Conservation (phyloP, 129 eudicot species). For the Logfia minima region DNA sequence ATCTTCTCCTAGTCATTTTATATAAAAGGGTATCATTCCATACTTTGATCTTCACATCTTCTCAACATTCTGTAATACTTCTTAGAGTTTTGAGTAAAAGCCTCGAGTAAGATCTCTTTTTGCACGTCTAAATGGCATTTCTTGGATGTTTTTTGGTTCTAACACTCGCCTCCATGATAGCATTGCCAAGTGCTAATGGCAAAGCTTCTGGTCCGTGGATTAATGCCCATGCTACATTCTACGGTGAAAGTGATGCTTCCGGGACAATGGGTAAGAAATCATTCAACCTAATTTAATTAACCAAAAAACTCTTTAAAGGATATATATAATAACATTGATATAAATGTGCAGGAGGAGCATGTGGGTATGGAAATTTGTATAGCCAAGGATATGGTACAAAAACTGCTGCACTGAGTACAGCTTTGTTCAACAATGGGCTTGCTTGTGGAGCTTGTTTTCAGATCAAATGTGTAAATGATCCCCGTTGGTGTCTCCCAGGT, state of each 20-base stretch:
- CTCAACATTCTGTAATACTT: conserved; percentile 17
- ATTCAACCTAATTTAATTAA: neutral
- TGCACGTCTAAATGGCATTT: conserved; percentile 31
- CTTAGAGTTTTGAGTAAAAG: neutral
- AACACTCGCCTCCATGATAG: conserved; percentile 17
- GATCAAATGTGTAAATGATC: conserved; percentile 55
- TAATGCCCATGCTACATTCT: conserved; percentile 40
- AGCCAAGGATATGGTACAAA: conserved; percentile 68
- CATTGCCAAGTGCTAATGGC: conserved; percentile 28
- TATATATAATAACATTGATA: neutral
- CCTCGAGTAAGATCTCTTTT: conserved; percentile 10
- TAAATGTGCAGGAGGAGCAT: conserved; percentile 50
- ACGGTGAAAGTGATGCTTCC: conserved; percentile 37
- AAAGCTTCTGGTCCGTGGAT: conserved; percentile 21
- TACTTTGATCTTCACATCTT: conserved; percentile 35
- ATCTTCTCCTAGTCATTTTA: conserved; percentile 27
- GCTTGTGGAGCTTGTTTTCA: conserved; percentile 68
- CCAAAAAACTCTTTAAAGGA: neutral
- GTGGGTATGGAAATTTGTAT: conserved; percentile 62
- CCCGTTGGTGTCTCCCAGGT: conserved; percentile 65
- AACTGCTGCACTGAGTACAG: conserved; percentile 63
- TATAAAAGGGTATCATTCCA: conserved; percentile 32
- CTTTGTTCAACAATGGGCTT: conserved; percentile 60
- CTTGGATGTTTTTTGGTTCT: conserved; percentile 30
- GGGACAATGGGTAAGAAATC: conserved; percentile 44